Evolutionary conservation across 148 eudicot species (phyloP).

Genomic region (Amaranthus cruentus): DNA sequence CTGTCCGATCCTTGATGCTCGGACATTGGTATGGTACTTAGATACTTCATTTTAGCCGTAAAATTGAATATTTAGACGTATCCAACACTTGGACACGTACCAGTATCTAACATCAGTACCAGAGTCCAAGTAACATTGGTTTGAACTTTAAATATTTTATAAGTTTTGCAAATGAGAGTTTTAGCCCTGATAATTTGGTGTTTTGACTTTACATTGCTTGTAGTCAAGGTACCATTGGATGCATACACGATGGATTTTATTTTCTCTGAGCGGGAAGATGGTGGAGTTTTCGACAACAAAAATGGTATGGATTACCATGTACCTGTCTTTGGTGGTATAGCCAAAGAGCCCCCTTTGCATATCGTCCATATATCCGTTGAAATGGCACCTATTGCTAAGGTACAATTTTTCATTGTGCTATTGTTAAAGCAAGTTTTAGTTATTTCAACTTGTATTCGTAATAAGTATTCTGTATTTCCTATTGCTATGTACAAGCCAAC

Average conservation of each 20-base stretch:
- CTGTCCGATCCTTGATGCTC: too few relatives aligned
- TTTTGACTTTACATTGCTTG: constrained; percentile 15
- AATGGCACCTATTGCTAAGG: constrained; percentile 99
- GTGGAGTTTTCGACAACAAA: constrained; percentile 88
- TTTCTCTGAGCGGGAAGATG: constrained; percentile 86
- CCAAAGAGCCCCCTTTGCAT: constrained; percentile 91
- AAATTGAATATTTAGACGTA: too few relatives aligned
- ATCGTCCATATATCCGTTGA: constrained; percentile 96
- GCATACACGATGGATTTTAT: constrained; percentile 98
- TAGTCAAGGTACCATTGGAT: constrained; percentile 97
- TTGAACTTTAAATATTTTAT: too few relatives aligned
- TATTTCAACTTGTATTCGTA: not conserved
- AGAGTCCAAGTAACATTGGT: too few relatives aligned
- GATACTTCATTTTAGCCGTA: too few relatives aligned
- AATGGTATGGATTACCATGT: constrained; percentile 88
- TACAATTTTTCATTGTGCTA: constrained; percentile 15
- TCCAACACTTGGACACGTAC: too few relatives aligned
- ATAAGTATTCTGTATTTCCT: not conserved
- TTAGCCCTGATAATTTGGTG: not conserved
- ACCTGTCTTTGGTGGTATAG: constrained; percentile 84
- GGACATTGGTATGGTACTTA: too few relatives aligned
- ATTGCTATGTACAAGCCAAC: too few relatives aligned
- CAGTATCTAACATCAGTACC: too few relatives aligned
- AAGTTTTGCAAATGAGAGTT: not conserved
- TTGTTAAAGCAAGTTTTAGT: not conserved